Percentiles rank a stretch among this genome's conserved stretches.
Evolutionary conservation across 768 basidiomycete species (phyloP).

Genomic region (Pulveroboletus sp.): DNA sequence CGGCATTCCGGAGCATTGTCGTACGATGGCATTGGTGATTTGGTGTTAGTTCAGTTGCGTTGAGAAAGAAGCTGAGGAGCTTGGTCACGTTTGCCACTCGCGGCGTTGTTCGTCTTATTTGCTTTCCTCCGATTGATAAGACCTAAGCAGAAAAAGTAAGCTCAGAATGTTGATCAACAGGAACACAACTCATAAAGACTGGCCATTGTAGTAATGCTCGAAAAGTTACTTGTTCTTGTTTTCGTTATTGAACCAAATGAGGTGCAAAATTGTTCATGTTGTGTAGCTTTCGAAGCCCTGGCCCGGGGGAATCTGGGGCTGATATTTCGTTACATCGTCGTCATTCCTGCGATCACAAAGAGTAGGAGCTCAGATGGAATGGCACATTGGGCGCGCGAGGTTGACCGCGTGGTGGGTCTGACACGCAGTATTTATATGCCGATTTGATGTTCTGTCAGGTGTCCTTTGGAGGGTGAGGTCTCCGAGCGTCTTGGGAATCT

Average conservation of each 20-base stretch:
- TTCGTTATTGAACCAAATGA: constrained; percentile 55
- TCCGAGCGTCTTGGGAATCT: too few relatives aligned
- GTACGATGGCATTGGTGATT: constrained; percentile 36
- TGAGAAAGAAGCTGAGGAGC: constrained; percentile 41
- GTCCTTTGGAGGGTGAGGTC: too few relatives aligned
- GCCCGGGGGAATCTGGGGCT: too few relatives aligned
- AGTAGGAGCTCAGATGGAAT: too few relatives aligned
- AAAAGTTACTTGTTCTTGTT: constrained; percentile 49
- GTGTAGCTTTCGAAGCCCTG: constrained; percentile 46
- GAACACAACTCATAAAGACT: constrained; percentile 29
- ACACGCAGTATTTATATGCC: too few relatives aligned
- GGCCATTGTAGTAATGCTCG: constrained; percentile 33
- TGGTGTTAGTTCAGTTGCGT: constrained; percentile 25
- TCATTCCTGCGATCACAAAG: too few relatives aligned
- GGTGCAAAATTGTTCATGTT: constrained; percentile 53
- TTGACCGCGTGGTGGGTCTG: too few relatives aligned
- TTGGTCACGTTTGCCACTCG: constrained; percentile 38
- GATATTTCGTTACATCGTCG: too few relatives aligned
- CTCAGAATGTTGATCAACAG: neutral
- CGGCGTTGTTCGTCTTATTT: constrained; percentile 36
- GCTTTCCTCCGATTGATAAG: constrained; percentile 21
- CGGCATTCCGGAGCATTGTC: constrained; percentile 33
- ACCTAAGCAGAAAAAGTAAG: constrained; percentile 8
- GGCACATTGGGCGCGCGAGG: too few relatives aligned
- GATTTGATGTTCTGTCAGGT: too few relatives aligned